Percentiles rank a stretch among this genome's conserved stretches.
Evolutionary conservation across 1,284 basidiomycete species (phyloP).

Genomic region (Papiliotrema nemorosa): DNA sequence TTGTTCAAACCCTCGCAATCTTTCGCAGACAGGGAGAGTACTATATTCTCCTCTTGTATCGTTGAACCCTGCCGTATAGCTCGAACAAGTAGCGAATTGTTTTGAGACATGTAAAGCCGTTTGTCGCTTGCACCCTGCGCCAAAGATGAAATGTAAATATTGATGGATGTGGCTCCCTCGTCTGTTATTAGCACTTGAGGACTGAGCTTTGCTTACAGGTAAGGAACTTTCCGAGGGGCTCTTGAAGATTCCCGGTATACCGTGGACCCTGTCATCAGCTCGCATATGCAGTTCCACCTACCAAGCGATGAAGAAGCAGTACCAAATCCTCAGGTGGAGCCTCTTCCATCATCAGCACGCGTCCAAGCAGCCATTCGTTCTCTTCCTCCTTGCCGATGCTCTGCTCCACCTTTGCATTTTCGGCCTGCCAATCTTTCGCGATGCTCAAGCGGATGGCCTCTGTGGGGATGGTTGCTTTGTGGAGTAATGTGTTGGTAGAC

Average conservation of each 20-base stretch:
- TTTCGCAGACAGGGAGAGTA: constrained; percentile 40
- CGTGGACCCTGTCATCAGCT: constrained; percentile 36
- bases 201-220: constrained; percentile 31
- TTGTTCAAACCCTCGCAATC: constrained; percentile 21
- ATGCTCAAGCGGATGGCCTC: constrained; percentile 25
- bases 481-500: constrained; percentile 11
- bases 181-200: constrained; percentile 19
- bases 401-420: background rate
- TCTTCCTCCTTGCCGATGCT: constrained; percentile 31
- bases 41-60: constrained; percentile 42
- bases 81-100: constrained; percentile 42
- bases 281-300: constrained; percentile 17
- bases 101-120: constrained; percentile 30
- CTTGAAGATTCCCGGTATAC: constrained; percentile 48
- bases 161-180: constrained; percentile 47
- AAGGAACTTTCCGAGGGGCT: constrained; percentile 46
- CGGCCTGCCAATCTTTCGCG: constrained; percentile 15
- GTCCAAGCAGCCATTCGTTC: constrained; percentile 46
- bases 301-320: constrained; percentile 44
- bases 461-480: constrained; percentile 6
- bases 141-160: constrained; percentile 43
- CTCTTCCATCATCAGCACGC: constrained; percentile 40
- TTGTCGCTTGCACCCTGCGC: constrained; percentile 33
- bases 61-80: constrained; percentile 44
- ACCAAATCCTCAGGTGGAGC: constrained; percentile 46